Base-by-base conservation (phyloP, 257 asterid genomes). In the Plantago elongata region DNA sequence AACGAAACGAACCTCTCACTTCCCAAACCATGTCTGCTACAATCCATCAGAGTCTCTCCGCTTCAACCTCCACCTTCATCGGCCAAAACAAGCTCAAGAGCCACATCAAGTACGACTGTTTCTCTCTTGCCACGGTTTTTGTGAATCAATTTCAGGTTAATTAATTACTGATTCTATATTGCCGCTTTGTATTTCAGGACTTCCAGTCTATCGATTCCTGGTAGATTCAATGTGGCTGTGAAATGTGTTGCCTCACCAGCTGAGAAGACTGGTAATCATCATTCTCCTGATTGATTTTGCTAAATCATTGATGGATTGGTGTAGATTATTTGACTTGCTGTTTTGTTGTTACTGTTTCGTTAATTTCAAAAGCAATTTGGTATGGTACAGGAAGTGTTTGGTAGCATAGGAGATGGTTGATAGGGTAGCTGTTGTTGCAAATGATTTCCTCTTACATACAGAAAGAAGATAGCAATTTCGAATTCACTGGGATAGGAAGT, bases 221-320 rank as follows among this genome's bases (percentile, higher is more conserved):
- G 76, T 60, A 83, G 71, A 74, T 44, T 56, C 45, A 44, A 57
- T 45, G 75, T 75, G 37, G 51, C 63, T 57, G 79, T 79, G 60
- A 86, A 77, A 72, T 92, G 99, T 61, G 86, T 89, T 44, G 84
- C 91, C 50, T 65, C 94, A 49, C 81, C 94, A 34, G 64, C 76
- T 30, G 90, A 85, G 73, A 78, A 69, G 72, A 84, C 94, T 67
- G 86, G 98, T 91, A 65, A 72, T 22, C 7, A 3, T 34, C 7
- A 3, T 34, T 34, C 40, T 34, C 40, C 40, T 34, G 3, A 34
- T 34, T 1, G 0, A 34, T 34, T 34, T 34, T 3, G 27, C 1
- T 59, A 7, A 4, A 34, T 22, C 2, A 22, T 22, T 22, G 2
- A 22, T 22, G 27, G 27, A 22, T 22, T 22, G 27, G 1, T 22